Evolutionary conservation across 345 rosid genomes (phyloP).

Genomic region (Rhizophora apiculata): DNA sequence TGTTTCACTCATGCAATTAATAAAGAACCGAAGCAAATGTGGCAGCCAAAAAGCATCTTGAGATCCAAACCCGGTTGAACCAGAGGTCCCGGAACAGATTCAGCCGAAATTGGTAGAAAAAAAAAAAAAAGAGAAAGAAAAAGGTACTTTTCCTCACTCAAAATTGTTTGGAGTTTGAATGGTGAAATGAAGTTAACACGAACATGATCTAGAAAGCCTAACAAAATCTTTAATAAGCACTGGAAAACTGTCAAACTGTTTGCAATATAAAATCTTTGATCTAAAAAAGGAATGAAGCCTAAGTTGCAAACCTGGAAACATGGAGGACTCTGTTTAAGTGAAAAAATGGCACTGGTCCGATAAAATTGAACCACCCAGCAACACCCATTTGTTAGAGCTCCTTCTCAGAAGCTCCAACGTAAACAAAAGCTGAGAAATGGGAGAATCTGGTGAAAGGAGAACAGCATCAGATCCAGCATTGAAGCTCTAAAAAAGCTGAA

Average conservation of each 20-base stretch:
- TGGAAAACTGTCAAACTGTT: neutral
- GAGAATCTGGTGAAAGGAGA: neutral
- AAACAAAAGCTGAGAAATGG: neutral
- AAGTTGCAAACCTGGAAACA: neutral
- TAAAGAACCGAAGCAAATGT: neutral
- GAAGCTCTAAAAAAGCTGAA: slow-evolving; percentile 3
- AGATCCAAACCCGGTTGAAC: neutral
- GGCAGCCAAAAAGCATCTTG: neutral
- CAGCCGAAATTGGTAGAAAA: neutral
- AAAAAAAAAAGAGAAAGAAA: neutral
- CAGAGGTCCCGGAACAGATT: neutral
- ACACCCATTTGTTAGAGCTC: too few species aligned
- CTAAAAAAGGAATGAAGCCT: neutral
- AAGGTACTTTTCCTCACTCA: neutral
- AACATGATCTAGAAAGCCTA: neutral
- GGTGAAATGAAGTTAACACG: neutral
- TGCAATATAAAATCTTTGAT: neutral
- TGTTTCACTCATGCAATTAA: too few species aligned
- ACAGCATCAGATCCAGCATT: slow-evolving; percentile 9
- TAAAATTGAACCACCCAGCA: neutral
- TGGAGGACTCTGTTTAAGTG: neutral
- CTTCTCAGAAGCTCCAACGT: slow-evolving; percentile 1
- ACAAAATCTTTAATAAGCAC: neutral
- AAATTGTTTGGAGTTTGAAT: too few species aligned
- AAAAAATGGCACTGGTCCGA: neutral